Evolutionary conservation across 139 green algal genomes (phyloP).

Genomic region (Marvania coccoides): DNA sequence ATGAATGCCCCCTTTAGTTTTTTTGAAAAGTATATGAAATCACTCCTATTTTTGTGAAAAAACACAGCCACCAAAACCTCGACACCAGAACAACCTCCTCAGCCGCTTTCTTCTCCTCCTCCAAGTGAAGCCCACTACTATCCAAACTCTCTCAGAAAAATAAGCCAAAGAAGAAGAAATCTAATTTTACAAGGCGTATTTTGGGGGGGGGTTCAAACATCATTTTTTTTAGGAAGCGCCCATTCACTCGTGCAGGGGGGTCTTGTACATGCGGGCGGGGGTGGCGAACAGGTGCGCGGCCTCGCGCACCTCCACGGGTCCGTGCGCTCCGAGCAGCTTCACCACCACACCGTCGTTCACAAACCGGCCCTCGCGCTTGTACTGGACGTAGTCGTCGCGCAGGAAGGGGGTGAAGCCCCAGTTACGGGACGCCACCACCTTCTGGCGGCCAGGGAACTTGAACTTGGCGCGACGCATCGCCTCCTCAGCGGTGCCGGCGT

Average conservation of each 20-base stretch:
- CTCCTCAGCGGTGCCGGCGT: constrained; percentile 72
- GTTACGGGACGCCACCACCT: constrained; percentile 91
- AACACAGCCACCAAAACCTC: too few species aligned
- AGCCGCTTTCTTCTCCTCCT: too few species aligned
- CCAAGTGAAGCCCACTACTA: too few species aligned
- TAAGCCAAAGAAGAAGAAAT: too few species aligned
- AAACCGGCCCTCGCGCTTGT: constrained; percentile 88
- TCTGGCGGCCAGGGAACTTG: constrained; percentile 99
- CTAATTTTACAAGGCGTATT: too few species aligned
- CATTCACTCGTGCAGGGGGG: constrained; percentile 35
- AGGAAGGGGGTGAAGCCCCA: constrained; percentile 96
- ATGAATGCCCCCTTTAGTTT: too few species aligned
- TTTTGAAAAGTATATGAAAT: too few species aligned
- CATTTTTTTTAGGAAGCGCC: not conserved
- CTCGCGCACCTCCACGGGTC: constrained; percentile 54
- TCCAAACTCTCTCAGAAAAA: too few species aligned
- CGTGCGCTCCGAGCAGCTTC: constrained; percentile 56
- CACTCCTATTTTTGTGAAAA: too few species aligned
- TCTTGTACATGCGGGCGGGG: constrained; percentile 40
- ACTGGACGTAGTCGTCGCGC: constrained; percentile 86
- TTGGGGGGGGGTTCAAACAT: too few species aligned
- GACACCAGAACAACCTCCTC: too few species aligned
- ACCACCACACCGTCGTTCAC: constrained; percentile 79
- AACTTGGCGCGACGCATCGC: constrained; percentile 98
- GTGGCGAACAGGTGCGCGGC: constrained; percentile 52